These are phyloP conservation scores for Pythium brassicae DNA, from an alignment of 352 stramenopile species.

Conservation along the genomic window DNA sequence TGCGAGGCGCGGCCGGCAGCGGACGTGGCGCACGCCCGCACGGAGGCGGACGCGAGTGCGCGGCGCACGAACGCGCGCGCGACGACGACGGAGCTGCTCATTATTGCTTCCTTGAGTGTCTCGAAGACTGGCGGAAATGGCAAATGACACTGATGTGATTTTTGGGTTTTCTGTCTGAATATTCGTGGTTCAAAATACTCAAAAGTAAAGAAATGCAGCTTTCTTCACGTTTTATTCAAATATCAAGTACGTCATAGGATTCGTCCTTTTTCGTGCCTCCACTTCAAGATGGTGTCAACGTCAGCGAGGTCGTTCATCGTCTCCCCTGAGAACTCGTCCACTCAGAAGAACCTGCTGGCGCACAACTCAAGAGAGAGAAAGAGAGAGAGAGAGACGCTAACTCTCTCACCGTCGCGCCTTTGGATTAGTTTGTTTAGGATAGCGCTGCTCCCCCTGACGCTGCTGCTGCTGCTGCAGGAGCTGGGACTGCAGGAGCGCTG, in stretches of 20 bases:
- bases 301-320: too few relatives aligned
- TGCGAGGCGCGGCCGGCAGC: conserved; percentile 2
- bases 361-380: too few relatives aligned
- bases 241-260: too few relatives aligned
- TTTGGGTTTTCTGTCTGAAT: too few relatives aligned
- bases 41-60: conserved; percentile 6
- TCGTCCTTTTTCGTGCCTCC: too few relatives aligned
- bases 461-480: background rate
- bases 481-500: conserved; percentile 7
- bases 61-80: conserved; percentile 23
- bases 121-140: background rate
- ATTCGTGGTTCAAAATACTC: too few relatives aligned
- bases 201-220: too few relatives aligned
- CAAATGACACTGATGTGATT: too few relatives aligned
- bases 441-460: background rate
- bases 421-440: background rate
- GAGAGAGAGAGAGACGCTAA: background rate
- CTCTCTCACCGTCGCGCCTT: background rate
- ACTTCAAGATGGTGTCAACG: too few relatives aligned
- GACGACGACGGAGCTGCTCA: conserved; percentile 7
- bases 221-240: too few relatives aligned
- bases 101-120: background rate
- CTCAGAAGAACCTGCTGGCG: too few relatives aligned
- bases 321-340: too few relatives aligned
- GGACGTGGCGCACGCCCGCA: background rate